Conservation (phyloP, 2,329 filamentous ascomycete genomes). For the Stagonosporopsis cucurbitacearum region DNA sequence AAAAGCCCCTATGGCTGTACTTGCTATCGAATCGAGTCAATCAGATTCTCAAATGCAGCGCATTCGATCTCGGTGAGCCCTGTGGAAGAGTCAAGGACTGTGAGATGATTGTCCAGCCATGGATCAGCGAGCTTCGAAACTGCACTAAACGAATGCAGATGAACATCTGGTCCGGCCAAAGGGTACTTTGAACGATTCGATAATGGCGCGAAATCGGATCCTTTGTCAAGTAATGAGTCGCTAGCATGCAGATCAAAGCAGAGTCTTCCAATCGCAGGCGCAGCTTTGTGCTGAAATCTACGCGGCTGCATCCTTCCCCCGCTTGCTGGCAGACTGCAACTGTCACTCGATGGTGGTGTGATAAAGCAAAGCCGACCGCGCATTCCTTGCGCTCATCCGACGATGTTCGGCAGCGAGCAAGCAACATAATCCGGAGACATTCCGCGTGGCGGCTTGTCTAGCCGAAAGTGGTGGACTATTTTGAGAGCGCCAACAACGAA, state of each 20-base stretch:
- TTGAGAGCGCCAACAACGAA: neutral
- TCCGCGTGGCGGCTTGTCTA: conserved; percentile 25
- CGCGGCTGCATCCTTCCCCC: conserved; percentile 8
- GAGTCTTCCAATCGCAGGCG: conserved; percentile 8
- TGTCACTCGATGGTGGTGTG: conserved; percentile 25
- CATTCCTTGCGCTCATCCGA: conserved; percentile 38
- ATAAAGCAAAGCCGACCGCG: conserved; percentile 13
- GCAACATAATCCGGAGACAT: conserved; percentile 21
- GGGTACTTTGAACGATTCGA: conserved; percentile 7
- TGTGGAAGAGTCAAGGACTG: neutral
- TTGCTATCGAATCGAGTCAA: neutral
- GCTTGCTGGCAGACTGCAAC: conserved; percentile 10
- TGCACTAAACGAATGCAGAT: conserved; percentile 3
- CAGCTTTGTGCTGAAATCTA: neutral
- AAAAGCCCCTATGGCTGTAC: neutral
- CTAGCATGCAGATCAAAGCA: conserved; percentile 13
- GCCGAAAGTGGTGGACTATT: conserved; percentile 18
- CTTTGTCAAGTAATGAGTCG: conserved; percentile 9
- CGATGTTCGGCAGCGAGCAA: conserved; percentile 23
- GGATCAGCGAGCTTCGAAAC: neutral
- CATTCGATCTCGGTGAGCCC: neutral
- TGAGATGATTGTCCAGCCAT: neutral
- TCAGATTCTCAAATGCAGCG: neutral
- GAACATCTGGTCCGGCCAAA: conserved; percentile 9
- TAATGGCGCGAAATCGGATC: conserved; percentile 2